phyloP scores from a whole-genome alignment of 768 basidiomycete genomes.

The Hemileccinum rubropunctum region DNA sequence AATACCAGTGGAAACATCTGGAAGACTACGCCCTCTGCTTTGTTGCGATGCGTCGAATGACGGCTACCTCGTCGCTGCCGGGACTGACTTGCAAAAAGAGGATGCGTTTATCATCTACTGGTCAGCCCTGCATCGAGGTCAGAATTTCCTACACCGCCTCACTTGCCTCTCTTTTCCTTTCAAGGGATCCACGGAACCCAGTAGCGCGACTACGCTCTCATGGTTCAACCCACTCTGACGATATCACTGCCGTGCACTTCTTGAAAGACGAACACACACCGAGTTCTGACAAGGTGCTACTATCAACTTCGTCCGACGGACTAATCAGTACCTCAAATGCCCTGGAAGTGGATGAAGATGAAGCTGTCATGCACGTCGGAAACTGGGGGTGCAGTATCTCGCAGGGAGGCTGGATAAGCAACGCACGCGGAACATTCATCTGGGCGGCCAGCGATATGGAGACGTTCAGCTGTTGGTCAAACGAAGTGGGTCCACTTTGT shows the following conservation, averaged over 20 bases:
- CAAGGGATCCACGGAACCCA: constrained; percentile 85
- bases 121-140: constrained; percentile 37
- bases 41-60: constrained; percentile 70
- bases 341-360: constrained; percentile 83
- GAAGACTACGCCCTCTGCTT: constrained; percentile 46
- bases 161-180: constrained; percentile 1
- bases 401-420: constrained; percentile 66
- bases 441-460: constrained; percentile 97
- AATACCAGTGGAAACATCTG: constrained; percentile 47
- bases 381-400: constrained; percentile 84
- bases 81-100: constrained; percentile 76
- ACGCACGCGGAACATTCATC: constrained; percentile 38
- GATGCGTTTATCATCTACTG: constrained; percentile 86
- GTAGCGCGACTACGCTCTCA: constrained; percentile 69
- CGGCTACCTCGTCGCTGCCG: constrained; percentile 74
- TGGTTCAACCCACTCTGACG: constrained; percentile 88
- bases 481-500: constrained; percentile 46
- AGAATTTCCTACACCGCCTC: neutral
- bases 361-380: constrained; percentile 76
- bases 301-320: constrained; percentile 88
- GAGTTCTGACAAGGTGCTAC: constrained; percentile 43
- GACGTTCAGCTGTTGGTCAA: constrained; percentile 82
- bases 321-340: constrained; percentile 70
- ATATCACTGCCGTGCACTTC: constrained; percentile 77
- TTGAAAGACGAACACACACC: constrained; percentile 28